Conservation (phyloP, 2,329 filamentous ascomycete species). For the Teratosphaeria gauchensis region DNA sequence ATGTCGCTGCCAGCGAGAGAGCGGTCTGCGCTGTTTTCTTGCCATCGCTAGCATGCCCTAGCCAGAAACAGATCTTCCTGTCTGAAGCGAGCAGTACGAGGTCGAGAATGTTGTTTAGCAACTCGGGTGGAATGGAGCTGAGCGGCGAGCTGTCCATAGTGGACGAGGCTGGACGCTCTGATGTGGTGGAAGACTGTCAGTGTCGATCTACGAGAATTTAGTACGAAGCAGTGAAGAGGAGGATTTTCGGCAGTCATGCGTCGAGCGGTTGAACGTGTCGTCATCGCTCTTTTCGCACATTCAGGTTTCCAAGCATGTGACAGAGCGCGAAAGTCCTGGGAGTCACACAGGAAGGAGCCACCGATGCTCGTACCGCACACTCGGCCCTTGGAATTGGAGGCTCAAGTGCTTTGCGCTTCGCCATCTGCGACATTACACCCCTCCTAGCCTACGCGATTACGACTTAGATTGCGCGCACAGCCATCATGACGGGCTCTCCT, state of each 20-base stretch:
- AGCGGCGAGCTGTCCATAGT: background rate
- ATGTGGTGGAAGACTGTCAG: background rate
- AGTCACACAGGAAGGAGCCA: no score
- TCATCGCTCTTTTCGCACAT: no score
- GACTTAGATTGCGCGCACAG: background rate
- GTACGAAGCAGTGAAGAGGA: background rate
- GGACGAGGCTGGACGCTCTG: background rate
- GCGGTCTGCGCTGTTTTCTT: background rate
- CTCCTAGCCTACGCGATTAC: background rate
- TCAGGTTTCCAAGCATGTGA: no score
- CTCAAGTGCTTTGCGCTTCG: background rate
- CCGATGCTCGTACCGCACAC: no score
- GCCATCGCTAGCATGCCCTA: background rate
- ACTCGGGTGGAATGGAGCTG: background rate
- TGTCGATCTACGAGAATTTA: background rate
- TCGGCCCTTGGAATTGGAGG: no score
- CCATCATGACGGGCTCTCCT: background rate
- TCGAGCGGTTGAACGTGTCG: background rate
- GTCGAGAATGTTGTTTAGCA: background rate
- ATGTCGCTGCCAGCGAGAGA: background rate
- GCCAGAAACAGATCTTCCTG: background rate
- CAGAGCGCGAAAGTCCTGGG: no score
- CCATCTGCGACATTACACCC: background rate
- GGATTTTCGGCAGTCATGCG: background rate
- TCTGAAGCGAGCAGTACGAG: background rate